These are phyloP conservation scores for Obelidium mucronatum DNA, from an alignment of 192 early-diverging fungal species.

Conservation along the genomic window DNA sequence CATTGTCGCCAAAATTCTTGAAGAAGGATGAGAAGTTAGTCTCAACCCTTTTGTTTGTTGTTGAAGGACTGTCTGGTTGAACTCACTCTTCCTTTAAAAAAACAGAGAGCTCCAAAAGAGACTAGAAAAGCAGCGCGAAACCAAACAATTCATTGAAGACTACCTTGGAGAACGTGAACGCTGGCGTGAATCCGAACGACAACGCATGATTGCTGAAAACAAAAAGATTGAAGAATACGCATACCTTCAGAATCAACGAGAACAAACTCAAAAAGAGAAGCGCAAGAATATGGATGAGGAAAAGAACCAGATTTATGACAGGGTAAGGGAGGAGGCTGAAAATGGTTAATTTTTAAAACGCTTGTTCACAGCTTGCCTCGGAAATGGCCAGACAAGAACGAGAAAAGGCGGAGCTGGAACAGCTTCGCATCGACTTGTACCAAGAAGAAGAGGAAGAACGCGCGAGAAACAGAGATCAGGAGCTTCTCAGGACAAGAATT, in stretches of 20 bases:
- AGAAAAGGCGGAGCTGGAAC: conserved; percentile 59
- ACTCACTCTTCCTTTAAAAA: neutral
- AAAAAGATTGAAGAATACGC: conserved; percentile 59
- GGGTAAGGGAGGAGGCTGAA: conserved; percentile 40
- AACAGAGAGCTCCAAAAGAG: conserved; percentile 52
- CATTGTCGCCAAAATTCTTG: conserved; percentile 57
- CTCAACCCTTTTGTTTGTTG: neutral
- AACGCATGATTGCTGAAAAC: conserved; percentile 56
- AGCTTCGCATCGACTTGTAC: conserved; percentile 63
- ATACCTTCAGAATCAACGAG: conserved; percentile 46
- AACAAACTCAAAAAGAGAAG: conserved; percentile 44
- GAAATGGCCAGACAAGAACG: conserved; percentile 57
- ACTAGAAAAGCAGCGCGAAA: conserved; percentile 63
- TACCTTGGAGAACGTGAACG: conserved; percentile 55
- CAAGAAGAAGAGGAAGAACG: conserved; percentile 63
- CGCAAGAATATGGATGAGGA: conserved; percentile 52
- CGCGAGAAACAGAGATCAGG: conserved; percentile 49
- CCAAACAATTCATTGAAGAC: conserved; percentile 62
- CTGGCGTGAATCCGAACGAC: conserved; percentile 51
- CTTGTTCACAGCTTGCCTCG: conserved; percentile 55
- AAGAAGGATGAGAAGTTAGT: conserved; percentile 61
- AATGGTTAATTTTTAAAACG: neutral
- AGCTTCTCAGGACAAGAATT: conserved; percentile 54
- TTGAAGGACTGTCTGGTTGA: conserved; percentile 1
- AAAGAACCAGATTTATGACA: conserved; percentile 60